Conservation (phyloP, 345 rosid genomes). For the Populus ilicifolia region DNA sequence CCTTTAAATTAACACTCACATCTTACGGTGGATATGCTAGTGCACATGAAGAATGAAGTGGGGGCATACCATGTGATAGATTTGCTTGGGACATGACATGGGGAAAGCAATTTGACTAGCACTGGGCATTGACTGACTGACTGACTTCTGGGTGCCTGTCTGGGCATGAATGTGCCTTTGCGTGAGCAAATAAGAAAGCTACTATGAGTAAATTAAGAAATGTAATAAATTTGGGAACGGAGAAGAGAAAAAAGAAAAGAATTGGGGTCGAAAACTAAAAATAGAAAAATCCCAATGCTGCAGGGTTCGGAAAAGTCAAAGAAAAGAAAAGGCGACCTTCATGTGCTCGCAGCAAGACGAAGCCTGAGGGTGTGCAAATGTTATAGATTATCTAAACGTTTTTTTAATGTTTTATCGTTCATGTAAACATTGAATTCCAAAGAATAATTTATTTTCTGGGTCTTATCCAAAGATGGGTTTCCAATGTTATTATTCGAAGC, state of each 20-base stretch:
- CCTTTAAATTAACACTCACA: background rate
- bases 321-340: background rate
- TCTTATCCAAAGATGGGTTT: too few relatives aligned
- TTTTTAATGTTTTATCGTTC: too few relatives aligned
- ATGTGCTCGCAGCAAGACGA: background rate
- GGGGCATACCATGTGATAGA: background rate
- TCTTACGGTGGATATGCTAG: background rate
- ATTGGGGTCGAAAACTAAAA: background rate
- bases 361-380: too few relatives aligned
- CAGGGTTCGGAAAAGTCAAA: background rate
- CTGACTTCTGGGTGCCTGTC: too few relatives aligned
- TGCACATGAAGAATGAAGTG: background rate
- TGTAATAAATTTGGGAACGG: background rate
- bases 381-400: too few relatives aligned
- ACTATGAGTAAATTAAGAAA: too few relatives aligned
- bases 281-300: background rate
- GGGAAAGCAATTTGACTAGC: background rate
- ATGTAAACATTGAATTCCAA: too few relatives aligned
- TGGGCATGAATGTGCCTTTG: background rate
- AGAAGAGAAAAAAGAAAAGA: background rate
- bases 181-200: conserved; percentile 4
- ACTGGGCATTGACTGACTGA: too few relatives aligned
- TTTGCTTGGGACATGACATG: background rate
- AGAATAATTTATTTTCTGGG: too few relatives aligned
- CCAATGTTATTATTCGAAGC: too few relatives aligned